Percentiles rank a stretch among this genome's conserved stretches.
Evolutionary conservation across 305 asterid genomes (phyloP).

Genomic region (Fraxinus platypoda): DNA sequence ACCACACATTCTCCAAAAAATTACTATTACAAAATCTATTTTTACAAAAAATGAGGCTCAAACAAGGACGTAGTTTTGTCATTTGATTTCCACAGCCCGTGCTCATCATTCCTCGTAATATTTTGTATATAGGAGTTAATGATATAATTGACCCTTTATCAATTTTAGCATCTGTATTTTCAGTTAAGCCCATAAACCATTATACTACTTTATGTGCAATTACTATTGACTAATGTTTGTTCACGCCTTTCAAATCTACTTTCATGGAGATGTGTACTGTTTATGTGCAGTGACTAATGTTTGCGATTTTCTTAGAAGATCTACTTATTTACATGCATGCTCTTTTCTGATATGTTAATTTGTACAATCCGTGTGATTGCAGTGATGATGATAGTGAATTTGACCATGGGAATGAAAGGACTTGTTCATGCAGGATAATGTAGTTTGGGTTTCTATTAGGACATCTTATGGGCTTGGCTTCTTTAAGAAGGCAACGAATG

Average conservation of each 20-base stretch:
- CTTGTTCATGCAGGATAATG: conserved; percentile 86
- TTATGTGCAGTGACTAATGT: neutral
- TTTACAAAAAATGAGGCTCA: no score
- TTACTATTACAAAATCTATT: neutral
- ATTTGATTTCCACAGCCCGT: neutral
- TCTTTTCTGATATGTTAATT: conserved; percentile 19
- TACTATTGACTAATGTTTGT: neutral
- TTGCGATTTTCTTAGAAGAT: neutral
- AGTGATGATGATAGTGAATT: conserved; percentile 74
- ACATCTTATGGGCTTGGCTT: conserved; percentile 17
- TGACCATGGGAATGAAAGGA: conserved; percentile 48
- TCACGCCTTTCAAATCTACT: neutral
- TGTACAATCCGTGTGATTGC: conserved; percentile 31
- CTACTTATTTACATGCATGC: neutral
- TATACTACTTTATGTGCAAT: neutral
- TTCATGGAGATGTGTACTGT: neutral
- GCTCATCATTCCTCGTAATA: neutral
- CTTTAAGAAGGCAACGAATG: conserved; percentile 14
- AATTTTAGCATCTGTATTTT: neutral
- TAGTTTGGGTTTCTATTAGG: conserved; percentile 33
- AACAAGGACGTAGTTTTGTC: neutral
- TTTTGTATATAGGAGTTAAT: neutral
- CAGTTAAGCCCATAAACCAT: neutral
- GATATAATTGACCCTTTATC: neutral
- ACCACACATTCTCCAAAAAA: no score